Evolutionary conservation across 73 alveolate genomes (phyloP).

Genomic region (Uronychia binucleata): DNA sequence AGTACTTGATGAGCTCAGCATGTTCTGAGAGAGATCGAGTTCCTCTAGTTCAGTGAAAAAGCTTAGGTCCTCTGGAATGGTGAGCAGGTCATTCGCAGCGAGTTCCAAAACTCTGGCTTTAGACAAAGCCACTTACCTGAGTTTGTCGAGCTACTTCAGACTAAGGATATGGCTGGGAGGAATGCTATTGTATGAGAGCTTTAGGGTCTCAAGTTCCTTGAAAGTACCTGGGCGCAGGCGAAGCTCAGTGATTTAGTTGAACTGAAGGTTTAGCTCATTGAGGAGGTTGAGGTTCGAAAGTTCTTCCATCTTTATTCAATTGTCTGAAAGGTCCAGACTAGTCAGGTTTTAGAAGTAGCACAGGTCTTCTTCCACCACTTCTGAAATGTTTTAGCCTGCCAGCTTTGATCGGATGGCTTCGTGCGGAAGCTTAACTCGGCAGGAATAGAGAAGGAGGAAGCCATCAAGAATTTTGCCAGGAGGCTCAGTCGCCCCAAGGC

Average conservation of each 20-base stretch:
- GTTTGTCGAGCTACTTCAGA: constrained; percentile 15
- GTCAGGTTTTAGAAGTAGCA: constrained; percentile 59
- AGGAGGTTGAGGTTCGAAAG: constrained; percentile 38
- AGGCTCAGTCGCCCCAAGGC: background rate
- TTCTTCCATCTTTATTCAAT: constrained; percentile 50
- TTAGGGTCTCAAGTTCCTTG: constrained; percentile 34
- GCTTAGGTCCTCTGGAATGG: constrained; percentile 57
- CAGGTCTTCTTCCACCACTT: constrained; percentile 69
- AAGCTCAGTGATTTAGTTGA: constrained; percentile 23
- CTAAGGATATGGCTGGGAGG: constrained; percentile 29
- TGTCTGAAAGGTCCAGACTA: constrained; percentile 54
- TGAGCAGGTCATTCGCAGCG: constrained; percentile 48
- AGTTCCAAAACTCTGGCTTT: constrained; percentile 34
- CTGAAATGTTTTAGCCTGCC: constrained; percentile 50
- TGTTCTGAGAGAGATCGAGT: constrained; percentile 30
- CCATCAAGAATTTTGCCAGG: constrained; percentile 66
- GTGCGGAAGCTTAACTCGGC: constrained; percentile 70
- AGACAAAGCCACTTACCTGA: background rate
- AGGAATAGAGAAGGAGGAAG: constrained; percentile 47
- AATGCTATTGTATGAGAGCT: constrained; percentile 43
- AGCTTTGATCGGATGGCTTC: constrained; percentile 63
- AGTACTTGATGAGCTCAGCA: constrained; percentile 32
- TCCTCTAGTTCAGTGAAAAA: constrained; percentile 21
- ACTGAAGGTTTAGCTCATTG: constrained; percentile 57
- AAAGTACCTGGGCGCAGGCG: constrained; percentile 26